Evolutionary conservation across 2,329 filamentous ascomycete genomes (phyloP), one percentile per base, ranked within the genome.

Genomic region (Exophiala bonariae): DNA sequence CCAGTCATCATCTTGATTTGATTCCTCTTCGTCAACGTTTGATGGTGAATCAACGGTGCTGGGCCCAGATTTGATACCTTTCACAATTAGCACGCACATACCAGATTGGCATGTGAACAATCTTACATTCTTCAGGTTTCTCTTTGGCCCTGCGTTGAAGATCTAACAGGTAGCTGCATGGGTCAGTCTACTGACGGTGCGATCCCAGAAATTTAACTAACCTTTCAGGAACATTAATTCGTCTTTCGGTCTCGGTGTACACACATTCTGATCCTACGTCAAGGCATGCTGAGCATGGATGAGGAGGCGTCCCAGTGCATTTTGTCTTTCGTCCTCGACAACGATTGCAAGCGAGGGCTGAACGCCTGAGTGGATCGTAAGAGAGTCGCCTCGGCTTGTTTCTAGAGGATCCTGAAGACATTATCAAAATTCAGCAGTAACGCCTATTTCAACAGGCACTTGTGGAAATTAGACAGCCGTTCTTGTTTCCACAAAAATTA

Each of bases 211-310:
- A n/a, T 41, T 32, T 31, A 13, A 33, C 51, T 50, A 37, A 66
- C 65, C 63, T 68, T 45, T 68, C 65, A 3, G 64, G 60, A 17
- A 69, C 63, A 1, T 63, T 63, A 10, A 68, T 56, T 8, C 65
- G 58, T 41, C 65, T 66, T 33, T 67, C 65, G 6, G 63, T 61
- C 54, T 69, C 66, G 0, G 65, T 63, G 47, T 67, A 69, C 11
- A 66, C 55, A 50, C 66, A 68, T 13, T 52, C 37, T 5, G 61
- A 60, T 1, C 61, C 63, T 1, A 50, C 62, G 39, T 66, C 64
- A 23, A 62, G 59, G 35, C 65, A 67, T 8, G 63, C 60, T 18
- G 61, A 58, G 42, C 66, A 69, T 3, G 64, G 63, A n/a, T 59
- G 55, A 2, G 66, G 66, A 10, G 65, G 63, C 33, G 50, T 64